Evolutionary conservation across 139 green algal genomes (phyloP).

Genomic region (Auxenochlorella pyrenoidosa): DNA sequence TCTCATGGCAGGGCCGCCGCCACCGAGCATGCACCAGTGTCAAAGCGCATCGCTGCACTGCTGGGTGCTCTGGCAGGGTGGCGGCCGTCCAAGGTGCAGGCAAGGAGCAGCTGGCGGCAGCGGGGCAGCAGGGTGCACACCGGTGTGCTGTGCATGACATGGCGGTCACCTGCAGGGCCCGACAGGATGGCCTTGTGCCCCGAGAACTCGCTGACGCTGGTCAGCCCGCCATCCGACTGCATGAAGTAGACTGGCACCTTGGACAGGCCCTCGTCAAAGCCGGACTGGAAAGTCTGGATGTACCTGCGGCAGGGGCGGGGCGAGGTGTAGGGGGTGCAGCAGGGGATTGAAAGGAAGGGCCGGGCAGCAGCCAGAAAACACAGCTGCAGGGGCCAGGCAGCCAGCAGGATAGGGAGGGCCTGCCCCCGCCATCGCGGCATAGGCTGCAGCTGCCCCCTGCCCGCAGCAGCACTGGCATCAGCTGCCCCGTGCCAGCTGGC

Average conservation of each 20-base stretch:
- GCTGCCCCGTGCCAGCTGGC: neutral
- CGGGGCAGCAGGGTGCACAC: too few species aligned
- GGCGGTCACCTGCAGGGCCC: slow-evolving; percentile 78
- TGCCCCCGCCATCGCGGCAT: too few species aligned
- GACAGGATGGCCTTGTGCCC: slow-evolving; percentile 96
- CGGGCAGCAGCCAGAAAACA: too few species aligned
- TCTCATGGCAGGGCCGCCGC: too few species aligned
- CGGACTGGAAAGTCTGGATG: slow-evolving; percentile 79
- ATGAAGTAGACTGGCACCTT: slow-evolving; percentile 73
- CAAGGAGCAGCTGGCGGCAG: too few species aligned
- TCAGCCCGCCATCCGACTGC: slow-evolving; percentile 89
- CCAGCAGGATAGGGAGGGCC: neutral
- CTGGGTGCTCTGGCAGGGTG: too few species aligned
- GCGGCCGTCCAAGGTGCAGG: too few species aligned
- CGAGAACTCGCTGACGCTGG: slow-evolving; percentile 78
- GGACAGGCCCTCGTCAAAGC: slow-evolving; percentile 85
- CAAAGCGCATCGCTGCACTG: too few species aligned
- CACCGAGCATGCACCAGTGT: too few species aligned
- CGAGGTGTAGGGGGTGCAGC: neutral
- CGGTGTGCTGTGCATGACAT: neutral
- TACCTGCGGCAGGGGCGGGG: slow-evolving; percentile 56
- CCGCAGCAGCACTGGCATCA: too few species aligned
- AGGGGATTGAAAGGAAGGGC: neutral
- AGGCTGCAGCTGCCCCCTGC: too few species aligned
- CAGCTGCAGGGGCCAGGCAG: too few species aligned